Base-by-base conservation (phyloP, 306 rosid genomes). In the Sesbania bispinosa region DNA sequence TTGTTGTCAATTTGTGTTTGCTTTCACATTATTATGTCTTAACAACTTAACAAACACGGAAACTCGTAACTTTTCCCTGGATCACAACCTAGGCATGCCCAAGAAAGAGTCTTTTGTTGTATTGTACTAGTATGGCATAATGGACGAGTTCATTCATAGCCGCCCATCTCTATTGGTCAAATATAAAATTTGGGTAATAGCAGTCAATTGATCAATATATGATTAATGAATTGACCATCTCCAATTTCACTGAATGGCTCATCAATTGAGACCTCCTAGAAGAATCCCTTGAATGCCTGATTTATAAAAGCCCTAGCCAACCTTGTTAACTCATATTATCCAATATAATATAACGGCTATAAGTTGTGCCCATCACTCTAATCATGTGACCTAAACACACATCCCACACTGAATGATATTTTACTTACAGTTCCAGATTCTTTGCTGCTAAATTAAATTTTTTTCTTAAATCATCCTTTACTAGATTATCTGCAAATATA, bases 401-500 rank as follows among this genome's bases (percentile, higher is more conserved):
- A n/a, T n/a, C n/a, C n/a, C n/a, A n/a, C n/a, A n/a, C n/a, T 65
- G 26, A 29, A 52, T 55, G 43, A 53, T 45, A 80, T 19, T 59
- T 32, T 23, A 47, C 51, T 74, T 62, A 82, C 23, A 36, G 33
- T 55, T 54, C 76, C 57, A 63, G 81, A 74, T 64, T 84, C 58
- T 71, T 59, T 24, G 65, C 88, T 16, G 77, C 90, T 27, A 78
- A 82, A 51, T 71, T 74, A 38, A 85, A 87, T 41, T 29, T 52
- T 33, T 67, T 81, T 74, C 82, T 74, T 41, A 90, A 64, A 52
- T 80, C 82, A 43, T 53, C 72, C 87, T 93, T 88, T 63, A 93
- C 91, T 21, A 53, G 77, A 77, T 75, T 78, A 21, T 83, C 93
- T 2, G 88, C 93, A 81, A 93, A 93, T 77, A 84, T 77, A 62